These are phyloP conservation scores for Teratosphaeriaceae sp. DNA, from an alignment of 2,329 filamentous ascomycete genomes.

Conservation along the genomic window DNA sequence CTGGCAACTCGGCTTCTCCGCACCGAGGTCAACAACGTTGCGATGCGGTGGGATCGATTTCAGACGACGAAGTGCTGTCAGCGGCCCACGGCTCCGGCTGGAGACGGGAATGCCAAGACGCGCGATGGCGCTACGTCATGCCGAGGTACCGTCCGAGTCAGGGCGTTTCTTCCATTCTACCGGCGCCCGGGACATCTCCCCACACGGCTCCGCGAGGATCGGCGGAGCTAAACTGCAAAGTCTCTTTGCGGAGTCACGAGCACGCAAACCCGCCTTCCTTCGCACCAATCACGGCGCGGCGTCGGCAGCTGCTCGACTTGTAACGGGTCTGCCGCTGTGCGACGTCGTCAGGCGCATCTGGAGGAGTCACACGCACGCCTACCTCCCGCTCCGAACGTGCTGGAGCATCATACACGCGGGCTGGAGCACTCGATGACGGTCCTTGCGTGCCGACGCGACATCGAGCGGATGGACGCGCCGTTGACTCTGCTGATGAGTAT, in stretches of 20 bases:
- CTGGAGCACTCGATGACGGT: too few species aligned
- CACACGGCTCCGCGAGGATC: constrained; percentile 1
- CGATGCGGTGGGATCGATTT: neutral
- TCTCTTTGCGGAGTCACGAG: constrained; percentile 1
- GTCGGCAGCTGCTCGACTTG: neutral
- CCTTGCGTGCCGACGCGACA: too few species aligned
- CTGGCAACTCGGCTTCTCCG: neutral
- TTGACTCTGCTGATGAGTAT: too few species aligned
- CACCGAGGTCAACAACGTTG: neutral
- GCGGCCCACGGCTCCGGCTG: too few species aligned
- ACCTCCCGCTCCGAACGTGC: too few species aligned
- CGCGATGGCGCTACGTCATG: too few species aligned
- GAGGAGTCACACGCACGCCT: neutral
- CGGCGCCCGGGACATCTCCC: neutral
- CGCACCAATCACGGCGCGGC: neutral
- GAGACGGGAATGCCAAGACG: too few species aligned
- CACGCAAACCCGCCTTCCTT: neutral
- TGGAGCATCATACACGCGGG: too few species aligned
- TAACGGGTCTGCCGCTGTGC: neutral
- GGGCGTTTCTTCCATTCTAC: too few species aligned
- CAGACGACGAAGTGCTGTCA: too few species aligned
- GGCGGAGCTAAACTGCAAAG: constrained; percentile 2
- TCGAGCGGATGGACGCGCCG: too few species aligned
- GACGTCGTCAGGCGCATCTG: constrained; percentile 5
- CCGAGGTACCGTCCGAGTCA: too few species aligned